Evolutionary conservation across 108 stramenopile species (phyloP).

Genomic region (Cyclotella atomus): DNA sequence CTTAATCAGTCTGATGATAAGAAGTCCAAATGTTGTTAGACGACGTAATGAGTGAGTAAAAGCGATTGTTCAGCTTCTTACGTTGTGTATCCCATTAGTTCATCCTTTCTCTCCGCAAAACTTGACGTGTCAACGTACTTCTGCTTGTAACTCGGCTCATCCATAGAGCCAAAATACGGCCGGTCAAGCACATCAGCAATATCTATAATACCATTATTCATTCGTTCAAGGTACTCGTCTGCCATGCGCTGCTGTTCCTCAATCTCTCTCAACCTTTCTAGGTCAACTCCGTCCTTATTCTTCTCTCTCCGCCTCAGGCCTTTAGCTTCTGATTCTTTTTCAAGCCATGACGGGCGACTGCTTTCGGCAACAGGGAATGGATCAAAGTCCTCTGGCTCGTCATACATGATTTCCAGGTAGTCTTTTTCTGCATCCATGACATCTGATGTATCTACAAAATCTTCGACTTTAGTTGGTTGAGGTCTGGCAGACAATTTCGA

Average conservation of each 20-base stretch:
- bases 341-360: constrained; percentile 56
- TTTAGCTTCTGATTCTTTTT: constrained; percentile 50
- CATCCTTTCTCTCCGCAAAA: constrained; percentile 64
- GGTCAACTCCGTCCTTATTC: constrained; percentile 30
- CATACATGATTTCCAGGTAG: constrained; percentile 21
- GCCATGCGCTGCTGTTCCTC: constrained; percentile 44
- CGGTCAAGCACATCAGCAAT: constrained; percentile 41
- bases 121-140: constrained; percentile 42
- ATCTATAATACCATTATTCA: constrained; percentile 25
- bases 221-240: constrained; percentile 38
- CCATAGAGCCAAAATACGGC: constrained; percentile 41
- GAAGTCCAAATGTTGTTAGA: not conserved
- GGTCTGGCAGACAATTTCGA: constrained; percentile 45
- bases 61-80: not conserved
- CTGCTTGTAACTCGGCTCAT: constrained; percentile 55
- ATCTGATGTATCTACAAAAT: constrained; percentile 37
- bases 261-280: constrained; percentile 17
- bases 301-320: constrained; percentile 2
- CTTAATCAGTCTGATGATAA: constrained; percentile 42
- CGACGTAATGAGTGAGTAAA: not conserved
- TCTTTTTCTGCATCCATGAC: constrained; percentile 20
- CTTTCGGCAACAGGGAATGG: constrained; percentile 16
- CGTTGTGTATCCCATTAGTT: constrained; percentile 67
- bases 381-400: constrained; percentile 31
- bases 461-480: constrained; percentile 26